Conservation (phyloP, 208 protist species). For the Trypanosoma grayi region DNA sequence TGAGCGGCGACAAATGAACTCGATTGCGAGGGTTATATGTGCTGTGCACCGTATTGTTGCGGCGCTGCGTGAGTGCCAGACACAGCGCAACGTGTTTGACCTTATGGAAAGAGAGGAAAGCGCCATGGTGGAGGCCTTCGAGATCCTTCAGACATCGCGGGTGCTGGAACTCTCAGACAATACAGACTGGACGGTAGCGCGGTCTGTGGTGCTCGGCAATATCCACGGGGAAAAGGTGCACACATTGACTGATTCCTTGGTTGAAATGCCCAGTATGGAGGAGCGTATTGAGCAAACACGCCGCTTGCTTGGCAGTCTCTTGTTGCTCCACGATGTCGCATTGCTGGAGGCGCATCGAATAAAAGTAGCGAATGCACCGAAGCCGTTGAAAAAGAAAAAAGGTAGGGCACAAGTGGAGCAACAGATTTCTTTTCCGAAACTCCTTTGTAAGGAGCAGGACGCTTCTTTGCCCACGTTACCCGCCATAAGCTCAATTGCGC, state of each 20-base stretch:
- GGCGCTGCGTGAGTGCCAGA: constrained; percentile 66
- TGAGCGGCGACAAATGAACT: constrained; percentile 57
- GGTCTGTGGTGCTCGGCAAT: constrained; percentile 69
- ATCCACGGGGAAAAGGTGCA: constrained; percentile 61
- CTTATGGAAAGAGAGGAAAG: constrained; percentile 43
- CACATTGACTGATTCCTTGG: constrained; percentile 46
- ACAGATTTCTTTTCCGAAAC: not conserved
- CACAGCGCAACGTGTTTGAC: constrained; percentile 68
- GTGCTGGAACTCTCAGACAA: constrained; percentile 56
- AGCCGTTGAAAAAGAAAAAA: constrained; percentile 39
- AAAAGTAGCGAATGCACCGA: constrained; percentile 24
- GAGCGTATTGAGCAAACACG: constrained; percentile 39
- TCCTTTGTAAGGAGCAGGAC: constrained; percentile 4
- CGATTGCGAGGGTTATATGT: constrained; percentile 48
- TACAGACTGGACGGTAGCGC: constrained; percentile 66
- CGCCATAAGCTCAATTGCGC: constrained; percentile 31
- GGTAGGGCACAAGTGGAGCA: not conserved
- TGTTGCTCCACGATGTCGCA: constrained; percentile 71
- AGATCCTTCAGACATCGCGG: constrained; percentile 11
- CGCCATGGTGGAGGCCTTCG: constrained; percentile 25
- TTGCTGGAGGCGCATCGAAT: constrained; percentile 41
- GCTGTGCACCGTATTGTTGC: constrained; percentile 39
- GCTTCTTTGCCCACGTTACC: constrained; percentile 27
- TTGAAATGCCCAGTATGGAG: constrained; percentile 37
- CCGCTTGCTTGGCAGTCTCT: constrained; percentile 50